Conservation (phyloP, 2,329 filamentous ascomycete species). For the Xylariaceae sp. region DNA sequence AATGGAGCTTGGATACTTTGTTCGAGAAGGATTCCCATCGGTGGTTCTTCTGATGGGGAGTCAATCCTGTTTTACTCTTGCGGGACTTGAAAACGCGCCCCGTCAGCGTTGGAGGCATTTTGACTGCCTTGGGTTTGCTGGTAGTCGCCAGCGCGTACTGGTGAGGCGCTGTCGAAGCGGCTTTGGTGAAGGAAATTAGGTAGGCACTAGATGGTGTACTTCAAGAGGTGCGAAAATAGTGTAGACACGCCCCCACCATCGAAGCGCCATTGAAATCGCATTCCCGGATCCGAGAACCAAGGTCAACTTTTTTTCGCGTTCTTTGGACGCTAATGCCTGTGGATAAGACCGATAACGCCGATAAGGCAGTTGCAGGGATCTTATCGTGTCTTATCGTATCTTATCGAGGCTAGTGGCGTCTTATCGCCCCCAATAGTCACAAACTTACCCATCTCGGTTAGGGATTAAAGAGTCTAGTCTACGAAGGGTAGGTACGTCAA, state of each 20-base stretch:
- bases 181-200: background rate
- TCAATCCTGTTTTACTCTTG: constrained; percentile 60
- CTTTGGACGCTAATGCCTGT: constrained; percentile 15
- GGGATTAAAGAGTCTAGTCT: too few species aligned
- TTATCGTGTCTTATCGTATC: constrained; percentile 1
- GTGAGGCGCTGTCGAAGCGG: constrained; percentile 8
- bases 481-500: too few species aligned
- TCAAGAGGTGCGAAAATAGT: background rate
- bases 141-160: constrained; percentile 10
- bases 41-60: constrained; percentile 73
- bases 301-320: constrained; percentile 26
- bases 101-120: constrained; percentile 57
- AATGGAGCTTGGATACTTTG: constrained; percentile 84
- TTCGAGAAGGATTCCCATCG: constrained; percentile 86
- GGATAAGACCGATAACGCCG: constrained; percentile 20
- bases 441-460: background rate
- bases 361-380: background rate
- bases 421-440: background rate
- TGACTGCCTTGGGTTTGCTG: constrained; percentile 30
- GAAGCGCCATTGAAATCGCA: constrained; percentile 16
- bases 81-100: constrained; percentile 64
- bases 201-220: background rate
- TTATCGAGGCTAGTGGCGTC: background rate
- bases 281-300: constrained; percentile 5
- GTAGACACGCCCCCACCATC: constrained; percentile 13